phyloP scores from a whole-genome alignment of 2,329 filamentous ascomycete species.

The Fusarium nisikadoi region DNA sequence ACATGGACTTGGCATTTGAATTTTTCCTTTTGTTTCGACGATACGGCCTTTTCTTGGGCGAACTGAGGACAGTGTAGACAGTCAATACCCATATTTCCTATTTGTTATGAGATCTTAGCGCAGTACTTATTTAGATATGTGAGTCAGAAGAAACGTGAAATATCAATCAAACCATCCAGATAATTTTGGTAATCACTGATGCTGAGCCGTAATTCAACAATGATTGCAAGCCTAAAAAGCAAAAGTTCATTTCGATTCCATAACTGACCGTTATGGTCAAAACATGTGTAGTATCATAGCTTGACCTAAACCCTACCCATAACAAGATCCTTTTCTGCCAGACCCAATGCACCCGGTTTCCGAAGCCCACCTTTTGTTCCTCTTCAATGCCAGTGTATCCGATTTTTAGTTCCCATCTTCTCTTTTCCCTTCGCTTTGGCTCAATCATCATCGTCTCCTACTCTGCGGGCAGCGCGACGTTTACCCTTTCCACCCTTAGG shows the following conservation, averaged over 20 bases:
- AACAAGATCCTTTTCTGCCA: slow-evolving; percentile 32
- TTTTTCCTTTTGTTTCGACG: slow-evolving; percentile 32
- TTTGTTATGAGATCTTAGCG: slow-evolving; percentile 22
- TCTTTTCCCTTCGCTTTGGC: slow-evolving; percentile 53
- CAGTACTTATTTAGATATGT: slow-evolving; percentile 12
- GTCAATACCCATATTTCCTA: slow-evolving; percentile 48
- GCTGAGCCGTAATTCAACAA: neutral
- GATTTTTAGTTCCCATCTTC: slow-evolving; percentile 61
- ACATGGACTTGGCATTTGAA: slow-evolving; percentile 39
- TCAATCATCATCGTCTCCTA: slow-evolving; percentile 37
- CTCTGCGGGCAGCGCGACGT: slow-evolving; percentile 39
- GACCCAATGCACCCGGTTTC: slow-evolving; percentile 49
- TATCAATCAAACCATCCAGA: neutral
- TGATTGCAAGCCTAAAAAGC: slow-evolving; percentile 27
- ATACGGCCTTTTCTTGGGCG: slow-evolving; percentile 36
- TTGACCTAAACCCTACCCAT: slow-evolving; percentile 22
- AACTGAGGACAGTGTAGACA: slow-evolving; percentile 43
- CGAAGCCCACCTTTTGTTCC: slow-evolving; percentile 63
- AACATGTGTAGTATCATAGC: slow-evolving; percentile 33
- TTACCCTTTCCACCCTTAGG: slow-evolving; percentile 69
- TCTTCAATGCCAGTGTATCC: slow-evolving; percentile 3
- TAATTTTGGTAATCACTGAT: neutral
- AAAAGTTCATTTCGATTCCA: slow-evolving; percentile 31
- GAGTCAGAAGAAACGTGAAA: neutral
- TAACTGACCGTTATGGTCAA: slow-evolving; percentile 28